Percentiles rank a stretch among this genome's conserved stretches.
Conservation (phyloP, 768 basidiomycete species). For the Calvatia gigantea region DNA sequence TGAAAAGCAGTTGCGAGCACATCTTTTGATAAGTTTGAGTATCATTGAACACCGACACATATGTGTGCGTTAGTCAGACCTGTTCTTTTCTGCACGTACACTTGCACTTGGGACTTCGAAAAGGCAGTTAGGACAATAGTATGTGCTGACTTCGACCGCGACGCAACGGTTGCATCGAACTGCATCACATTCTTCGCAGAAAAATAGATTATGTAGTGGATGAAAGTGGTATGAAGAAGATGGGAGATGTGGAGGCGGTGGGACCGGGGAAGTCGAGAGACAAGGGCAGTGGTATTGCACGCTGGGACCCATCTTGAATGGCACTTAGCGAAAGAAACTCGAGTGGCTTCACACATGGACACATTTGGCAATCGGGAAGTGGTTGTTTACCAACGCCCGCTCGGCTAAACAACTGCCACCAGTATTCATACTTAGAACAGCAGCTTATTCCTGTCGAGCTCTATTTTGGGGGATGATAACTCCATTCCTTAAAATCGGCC, state of each 20-base stretch:
- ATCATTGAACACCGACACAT: neutral
- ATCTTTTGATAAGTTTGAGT: constrained; percentile 48
- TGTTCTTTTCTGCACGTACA: constrained; percentile 96
- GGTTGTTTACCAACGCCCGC: too few species aligned
- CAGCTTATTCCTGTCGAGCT: too few species aligned
- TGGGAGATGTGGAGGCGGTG: constrained; percentile 71
- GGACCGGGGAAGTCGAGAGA: constrained; percentile 50
- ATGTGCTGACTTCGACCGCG: constrained; percentile 89
- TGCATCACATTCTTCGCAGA: constrained; percentile 98
- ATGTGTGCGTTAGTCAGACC: constrained; percentile 42
- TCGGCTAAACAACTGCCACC: neutral
- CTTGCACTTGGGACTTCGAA: constrained; percentile 98
- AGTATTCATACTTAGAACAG: too few species aligned
- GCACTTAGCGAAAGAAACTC: too few species aligned
- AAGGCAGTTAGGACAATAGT: constrained; percentile 97
- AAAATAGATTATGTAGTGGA: constrained; percentile 81
- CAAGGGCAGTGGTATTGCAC: constrained; percentile 74
- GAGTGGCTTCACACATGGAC: too few species aligned
- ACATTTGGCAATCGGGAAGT: too few species aligned
- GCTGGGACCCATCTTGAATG: constrained; percentile 30
- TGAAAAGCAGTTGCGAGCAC: constrained; percentile 95
- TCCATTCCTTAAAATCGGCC: too few species aligned
- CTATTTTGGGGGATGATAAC: too few species aligned
- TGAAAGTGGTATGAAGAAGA: constrained; percentile 84
- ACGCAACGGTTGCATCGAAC: constrained; percentile 93